Percentiles rank a stretch among this genome's conserved stretches.
Evolutionary conservation across 306 rosid species (phyloP).

Genomic region (Castanopsis chinensis): DNA sequence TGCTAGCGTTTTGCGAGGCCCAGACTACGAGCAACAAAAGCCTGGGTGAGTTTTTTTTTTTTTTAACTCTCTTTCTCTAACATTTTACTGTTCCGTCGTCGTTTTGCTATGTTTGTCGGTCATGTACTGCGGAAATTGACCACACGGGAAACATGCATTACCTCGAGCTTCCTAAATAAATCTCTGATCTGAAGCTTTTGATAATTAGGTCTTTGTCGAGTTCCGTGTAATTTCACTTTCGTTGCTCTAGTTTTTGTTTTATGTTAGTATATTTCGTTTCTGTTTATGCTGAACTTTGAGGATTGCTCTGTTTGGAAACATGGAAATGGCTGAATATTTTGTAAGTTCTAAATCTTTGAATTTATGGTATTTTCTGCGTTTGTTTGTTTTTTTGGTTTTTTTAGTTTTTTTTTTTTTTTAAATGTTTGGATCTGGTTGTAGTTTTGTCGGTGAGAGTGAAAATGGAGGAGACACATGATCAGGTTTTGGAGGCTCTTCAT

Average conservation of each 20-base stretch:
- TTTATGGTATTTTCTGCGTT: not conserved
- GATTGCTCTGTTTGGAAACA: not conserved
- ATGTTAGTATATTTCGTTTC: not conserved
- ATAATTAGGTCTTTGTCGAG: constrained; percentile 19
- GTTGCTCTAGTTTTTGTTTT: not conserved
- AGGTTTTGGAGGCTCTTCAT: not conserved
- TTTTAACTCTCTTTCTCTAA: not conserved
- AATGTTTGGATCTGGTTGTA: not conserved
- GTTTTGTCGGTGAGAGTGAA: not conserved
- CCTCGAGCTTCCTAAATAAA: not conserved
- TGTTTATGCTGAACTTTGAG: not conserved
- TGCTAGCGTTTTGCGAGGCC: not conserved
- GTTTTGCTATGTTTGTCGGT: constrained; percentile 1
- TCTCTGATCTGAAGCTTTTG: not conserved
- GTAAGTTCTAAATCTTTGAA: not conserved
- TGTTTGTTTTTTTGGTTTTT: not conserved
- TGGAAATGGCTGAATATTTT: not conserved
- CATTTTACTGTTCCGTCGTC: not conserved
- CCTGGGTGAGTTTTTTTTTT: not conserved
- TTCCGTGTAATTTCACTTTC: constrained; percentile 1
- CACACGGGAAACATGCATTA: not conserved
- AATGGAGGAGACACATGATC: not conserved
- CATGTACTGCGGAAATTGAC: constrained; percentile 11
- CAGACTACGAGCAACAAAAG: not conserved
- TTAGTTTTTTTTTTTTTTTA: not conserved